Conservation (phyloP, 192 early-diverging fungal genomes). For the Coemansia sp. region DNA sequence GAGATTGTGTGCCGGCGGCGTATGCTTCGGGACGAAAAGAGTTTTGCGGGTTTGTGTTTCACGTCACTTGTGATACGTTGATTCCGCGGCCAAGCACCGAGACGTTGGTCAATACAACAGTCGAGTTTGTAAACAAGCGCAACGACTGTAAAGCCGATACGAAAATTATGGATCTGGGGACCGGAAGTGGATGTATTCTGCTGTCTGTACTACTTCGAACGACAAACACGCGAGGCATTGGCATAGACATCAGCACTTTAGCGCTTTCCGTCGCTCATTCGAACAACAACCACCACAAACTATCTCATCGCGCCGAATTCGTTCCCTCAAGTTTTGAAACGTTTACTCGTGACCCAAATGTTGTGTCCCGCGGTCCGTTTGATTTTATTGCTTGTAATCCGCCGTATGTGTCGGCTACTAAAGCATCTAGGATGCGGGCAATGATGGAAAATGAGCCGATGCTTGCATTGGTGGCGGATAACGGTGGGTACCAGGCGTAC, state of each 20-base stretch:
- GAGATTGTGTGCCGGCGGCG: conserved; percentile 36
- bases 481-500: conserved; percentile 67
- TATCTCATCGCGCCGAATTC: conserved; percentile 41
- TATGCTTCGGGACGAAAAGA: conserved; percentile 48
- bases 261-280: conserved; percentile 57
- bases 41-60: conserved; percentile 60
- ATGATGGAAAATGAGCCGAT: conserved; percentile 60
- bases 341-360: conserved; percentile 23
- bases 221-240: conserved; percentile 51
- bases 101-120: conserved; percentile 58
- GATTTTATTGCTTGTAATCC: conserved; percentile 74
- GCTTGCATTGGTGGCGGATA: conserved; percentile 64
- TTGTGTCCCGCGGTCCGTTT: conserved; percentile 33
- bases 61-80: conserved; percentile 62
- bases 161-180: conserved; percentile 68
- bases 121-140: conserved; percentile 17
- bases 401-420: conserved; percentile 60
- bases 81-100: conserved; percentile 73
- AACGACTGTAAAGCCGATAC: not conserved
- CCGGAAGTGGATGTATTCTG: conserved; percentile 71
- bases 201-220: conserved; percentile 56
- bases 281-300: conserved; percentile 47
- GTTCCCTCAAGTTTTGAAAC: conserved; percentile 48
- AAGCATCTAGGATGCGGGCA: conserved; percentile 29
- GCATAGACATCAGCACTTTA: conserved; percentile 63